Conservation (phyloP, 805 yeast species). For the Saccharomycopsis olivae region DNA sequence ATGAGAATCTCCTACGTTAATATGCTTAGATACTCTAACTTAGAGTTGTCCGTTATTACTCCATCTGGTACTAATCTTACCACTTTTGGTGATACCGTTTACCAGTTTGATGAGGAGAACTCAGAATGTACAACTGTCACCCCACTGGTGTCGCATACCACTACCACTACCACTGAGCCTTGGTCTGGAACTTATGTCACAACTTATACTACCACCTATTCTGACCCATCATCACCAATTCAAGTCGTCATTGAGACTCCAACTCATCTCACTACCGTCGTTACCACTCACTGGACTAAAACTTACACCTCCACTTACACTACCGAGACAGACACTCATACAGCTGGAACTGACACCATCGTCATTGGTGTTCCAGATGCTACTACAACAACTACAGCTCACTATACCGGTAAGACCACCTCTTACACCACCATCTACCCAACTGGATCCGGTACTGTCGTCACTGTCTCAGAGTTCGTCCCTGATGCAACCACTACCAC, state of each 20-base stretch:
- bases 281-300: not conserved
- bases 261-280: not conserved
- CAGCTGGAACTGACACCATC: not conserved
- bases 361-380: not conserved
- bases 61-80: conserved; percentile 4
- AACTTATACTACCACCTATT: too few relatives aligned
- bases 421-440: conserved; percentile 3
- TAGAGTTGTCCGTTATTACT: conserved; percentile 11
- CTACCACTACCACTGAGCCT: too few relatives aligned
- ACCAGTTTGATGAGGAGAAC: too few relatives aligned
- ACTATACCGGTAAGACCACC: not conserved
- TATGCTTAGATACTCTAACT: conserved; percentile 17
- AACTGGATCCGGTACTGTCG: not conserved
- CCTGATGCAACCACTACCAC: conserved; percentile 4
- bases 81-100: conserved; percentile 1
- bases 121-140: too few relatives aligned
- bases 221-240: too few relatives aligned
- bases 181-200: too few relatives aligned
- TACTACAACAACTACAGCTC: not conserved
- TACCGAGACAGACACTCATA: too few relatives aligned
- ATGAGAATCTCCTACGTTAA: conserved; percentile 22
- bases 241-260: too few relatives aligned
- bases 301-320: too few relatives aligned
- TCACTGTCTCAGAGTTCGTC: not conserved
- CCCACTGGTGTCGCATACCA: too few relatives aligned